phyloP scores from a whole-genome alignment of 495 filamentous ascomycete genomes.

The Penicillium maclennaniae region DNA sequence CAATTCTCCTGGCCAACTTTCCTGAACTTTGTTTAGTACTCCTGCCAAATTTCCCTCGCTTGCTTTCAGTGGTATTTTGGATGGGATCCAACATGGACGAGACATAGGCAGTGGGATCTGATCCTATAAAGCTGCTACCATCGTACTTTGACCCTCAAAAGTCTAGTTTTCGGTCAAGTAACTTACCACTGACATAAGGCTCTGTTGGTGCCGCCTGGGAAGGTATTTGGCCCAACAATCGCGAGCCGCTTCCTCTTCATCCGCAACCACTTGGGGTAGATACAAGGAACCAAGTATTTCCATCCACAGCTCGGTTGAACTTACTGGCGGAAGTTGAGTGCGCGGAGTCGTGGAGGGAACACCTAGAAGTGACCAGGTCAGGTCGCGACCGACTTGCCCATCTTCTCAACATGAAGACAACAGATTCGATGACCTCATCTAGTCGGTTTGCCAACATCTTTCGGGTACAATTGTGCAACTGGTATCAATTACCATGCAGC shows the following conservation, averaged over 20 bases:
- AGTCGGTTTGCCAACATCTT: slow-evolving; percentile 38
- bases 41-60: slow-evolving; percentile 37
- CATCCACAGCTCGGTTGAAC: slow-evolving; percentile 19
- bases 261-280: slow-evolving; percentile 27
- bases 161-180: slow-evolving; percentile 30
- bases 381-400: slow-evolving; percentile 21
- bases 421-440: slow-evolving; percentile 27
- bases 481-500: slow-evolving; percentile 28
- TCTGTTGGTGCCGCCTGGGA: slow-evolving; percentile 29
- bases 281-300: slow-evolving; percentile 28
- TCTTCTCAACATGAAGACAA: slow-evolving; percentile 21
- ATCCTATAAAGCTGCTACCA: slow-evolving; percentile 26
- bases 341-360: slow-evolving; percentile 26
- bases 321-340: slow-evolving; percentile 22
- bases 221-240: slow-evolving; percentile 28
- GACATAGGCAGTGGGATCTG: slow-evolving; percentile 30
- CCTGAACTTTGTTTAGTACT: slow-evolving; percentile 20
- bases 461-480: slow-evolving; percentile 33
- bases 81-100: slow-evolving; percentile 32
- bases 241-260: slow-evolving; percentile 27
- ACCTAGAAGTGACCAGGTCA: slow-evolving; percentile 20
- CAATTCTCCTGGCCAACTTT: no score
- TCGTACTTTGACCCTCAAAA: background rate
- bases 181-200: slow-evolving; percentile 27
- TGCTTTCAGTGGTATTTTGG: slow-evolving; percentile 31